These are phyloP conservation scores for Datura wrightii DNA, from an alignment of 257 asterid genomes.

Conservation along the genomic window DNA sequence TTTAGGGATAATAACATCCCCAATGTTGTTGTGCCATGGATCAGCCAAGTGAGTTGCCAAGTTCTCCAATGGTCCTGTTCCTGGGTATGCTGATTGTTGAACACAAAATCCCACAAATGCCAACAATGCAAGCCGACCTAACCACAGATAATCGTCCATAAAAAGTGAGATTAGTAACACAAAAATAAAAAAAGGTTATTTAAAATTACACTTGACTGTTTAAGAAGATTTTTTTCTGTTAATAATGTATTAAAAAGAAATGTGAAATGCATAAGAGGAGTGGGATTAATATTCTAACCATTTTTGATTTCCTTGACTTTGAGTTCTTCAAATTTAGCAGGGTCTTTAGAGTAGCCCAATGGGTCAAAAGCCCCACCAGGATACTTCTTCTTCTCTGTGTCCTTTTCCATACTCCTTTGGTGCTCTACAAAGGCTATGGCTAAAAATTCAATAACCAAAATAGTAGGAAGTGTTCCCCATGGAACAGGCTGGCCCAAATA, in stretches of 20 bases:
- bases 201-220: too few species aligned
- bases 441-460: conserved; percentile 77
- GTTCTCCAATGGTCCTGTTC: conserved; percentile 96
- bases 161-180: too few species aligned
- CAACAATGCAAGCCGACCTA: conserved; percentile 84
- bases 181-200: too few species aligned
- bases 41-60: conserved; percentile 90
- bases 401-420: conserved; percentile 92
- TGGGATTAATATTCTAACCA: conserved; percentile 45
- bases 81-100: conserved; percentile 90
- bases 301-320: conserved; percentile 95
- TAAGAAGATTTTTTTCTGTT: too few species aligned
- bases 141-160: background rate
- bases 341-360: conserved; percentile 92
- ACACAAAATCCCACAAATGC: conserved; percentile 89
- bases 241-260: background rate
- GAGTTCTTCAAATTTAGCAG: conserved; percentile 62
- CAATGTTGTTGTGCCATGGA: conserved; percentile 99
- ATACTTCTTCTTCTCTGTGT: conserved; percentile 90
- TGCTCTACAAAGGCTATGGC: conserved; percentile 94
- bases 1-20: conserved; percentile 72
- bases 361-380: conserved; percentile 99
- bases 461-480: conserved; percentile 96
- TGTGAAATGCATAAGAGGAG: background rate
- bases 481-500: conserved; percentile 96